Conservation (phyloP, 1,139 yeast species). For the Debaryomyces udenii region DNA sequence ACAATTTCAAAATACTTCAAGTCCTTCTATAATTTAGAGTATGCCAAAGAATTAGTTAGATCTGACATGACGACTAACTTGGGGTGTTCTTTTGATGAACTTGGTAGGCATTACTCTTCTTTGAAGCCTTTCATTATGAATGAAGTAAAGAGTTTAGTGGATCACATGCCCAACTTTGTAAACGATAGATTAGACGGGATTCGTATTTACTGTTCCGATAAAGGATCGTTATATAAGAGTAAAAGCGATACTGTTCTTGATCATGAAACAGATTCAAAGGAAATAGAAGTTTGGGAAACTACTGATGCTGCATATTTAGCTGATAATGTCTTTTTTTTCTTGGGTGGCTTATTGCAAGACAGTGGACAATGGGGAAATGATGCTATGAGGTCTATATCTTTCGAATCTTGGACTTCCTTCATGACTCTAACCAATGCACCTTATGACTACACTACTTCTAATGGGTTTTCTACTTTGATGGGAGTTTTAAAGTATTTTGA, state of each 20-base stretch:
- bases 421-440: constrained; percentile 55
- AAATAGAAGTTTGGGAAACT: constrained; percentile 58
- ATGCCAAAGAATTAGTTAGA: constrained; percentile 48
- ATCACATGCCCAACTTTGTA: constrained; percentile 29
- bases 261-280: constrained; percentile 38
- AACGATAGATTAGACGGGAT: constrained; percentile 39
- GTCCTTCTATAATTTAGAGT: constrained; percentile 49
- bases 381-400: constrained; percentile 42
- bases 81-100: constrained; percentile 77
- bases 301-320: constrained; percentile 44
- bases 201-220: constrained; percentile 45
- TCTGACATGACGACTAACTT: constrained; percentile 54
- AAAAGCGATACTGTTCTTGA: constrained; percentile 41
- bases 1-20: constrained; percentile 55
- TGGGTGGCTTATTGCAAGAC: constrained; percentile 51
- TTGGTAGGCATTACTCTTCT: constrained; percentile 80
- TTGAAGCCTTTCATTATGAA: constrained; percentile 62
- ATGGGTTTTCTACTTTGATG: constrained; percentile 54
- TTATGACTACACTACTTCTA: constrained; percentile 60
- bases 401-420: constrained; percentile 48
- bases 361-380: constrained; percentile 53
- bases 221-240: constrained; percentile 45
- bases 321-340: constrained; percentile 51
- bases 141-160: constrained; percentile 52
- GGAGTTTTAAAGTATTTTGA: constrained; percentile 60